Evolutionary conservation across 805 yeast species (phyloP).

Genomic region (Ogataea neopini): DNA sequence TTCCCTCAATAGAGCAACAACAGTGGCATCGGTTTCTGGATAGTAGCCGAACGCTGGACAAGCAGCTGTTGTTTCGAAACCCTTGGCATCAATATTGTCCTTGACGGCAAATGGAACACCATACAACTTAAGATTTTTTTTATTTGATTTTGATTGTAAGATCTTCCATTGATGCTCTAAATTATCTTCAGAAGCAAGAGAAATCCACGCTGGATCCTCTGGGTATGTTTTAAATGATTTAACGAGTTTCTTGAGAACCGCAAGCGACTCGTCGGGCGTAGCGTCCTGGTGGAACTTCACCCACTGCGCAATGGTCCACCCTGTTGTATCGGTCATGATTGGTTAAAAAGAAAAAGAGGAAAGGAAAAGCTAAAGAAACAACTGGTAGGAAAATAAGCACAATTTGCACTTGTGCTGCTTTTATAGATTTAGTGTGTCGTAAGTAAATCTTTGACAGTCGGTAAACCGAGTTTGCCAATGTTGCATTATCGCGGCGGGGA

Average conservation of each 20-base stretch:
- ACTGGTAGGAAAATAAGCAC: background rate
- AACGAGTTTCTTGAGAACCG: slow-evolving; percentile 46
- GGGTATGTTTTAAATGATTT: slow-evolving; percentile 47
- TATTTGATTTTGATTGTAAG: slow-evolving; percentile 61
- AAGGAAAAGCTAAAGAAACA: background rate
- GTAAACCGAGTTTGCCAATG: background rate
- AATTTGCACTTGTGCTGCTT: slow-evolving; percentile 4
- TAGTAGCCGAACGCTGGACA: slow-evolving; percentile 80
- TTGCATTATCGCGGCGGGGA: slow-evolving; percentile 8
- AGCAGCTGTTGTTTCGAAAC: slow-evolving; percentile 88
- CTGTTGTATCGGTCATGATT: slow-evolving; percentile 34
- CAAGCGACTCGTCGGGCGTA: slow-evolving; percentile 61
- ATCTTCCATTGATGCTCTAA: slow-evolving; percentile 76
- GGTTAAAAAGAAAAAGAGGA: no score
- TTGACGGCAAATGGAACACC: slow-evolving; percentile 96
- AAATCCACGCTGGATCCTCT: slow-evolving; percentile 90
- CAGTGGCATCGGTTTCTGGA: slow-evolving; percentile 73
- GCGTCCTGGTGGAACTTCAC: slow-evolving; percentile 60
- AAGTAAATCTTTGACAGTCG: background rate
- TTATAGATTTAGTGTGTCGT: background rate
- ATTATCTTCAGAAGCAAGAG: slow-evolving; percentile 63
- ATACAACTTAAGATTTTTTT: slow-evolving; percentile 61
- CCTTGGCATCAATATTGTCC: slow-evolving; percentile 89
- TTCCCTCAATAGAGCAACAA: slow-evolving; percentile 70
- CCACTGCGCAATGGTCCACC: slow-evolving; percentile 89